phyloP scores from a whole-genome alignment of 225 moss, liverwort and hornwort species.

The Climacium dendroides region DNA sequence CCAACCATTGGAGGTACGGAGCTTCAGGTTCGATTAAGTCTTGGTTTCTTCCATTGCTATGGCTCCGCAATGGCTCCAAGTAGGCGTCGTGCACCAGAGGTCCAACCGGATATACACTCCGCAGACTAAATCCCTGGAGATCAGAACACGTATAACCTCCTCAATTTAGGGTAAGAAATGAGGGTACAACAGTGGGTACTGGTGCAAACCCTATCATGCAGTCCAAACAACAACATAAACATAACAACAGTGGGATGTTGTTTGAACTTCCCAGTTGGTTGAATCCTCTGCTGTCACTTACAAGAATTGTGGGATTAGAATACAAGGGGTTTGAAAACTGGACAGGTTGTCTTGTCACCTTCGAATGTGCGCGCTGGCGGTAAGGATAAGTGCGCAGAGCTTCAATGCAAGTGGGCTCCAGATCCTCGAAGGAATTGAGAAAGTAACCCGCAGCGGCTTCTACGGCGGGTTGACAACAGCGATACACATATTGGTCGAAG shows the following conservation, averaged over 20 bases:
- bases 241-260: neutral
- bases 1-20: neutral
- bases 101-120: conserved; percentile 12
- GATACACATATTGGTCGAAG: neutral
- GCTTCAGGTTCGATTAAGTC: neutral
- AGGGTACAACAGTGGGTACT: neutral
- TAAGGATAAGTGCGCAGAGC: neutral
- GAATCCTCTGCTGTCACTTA: neutral
- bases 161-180: neutral
- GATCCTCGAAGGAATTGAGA: conserved; percentile 10
- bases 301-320: neutral
- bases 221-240: too few relatives aligned
- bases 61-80: neutral
- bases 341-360: neutral
- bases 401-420: conserved; percentile 18
- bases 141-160: neutral
- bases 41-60: neutral
- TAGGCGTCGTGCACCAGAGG: conserved; percentile 10
- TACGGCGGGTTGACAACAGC: neutral
- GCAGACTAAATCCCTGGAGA: neutral
- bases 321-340: neutral
- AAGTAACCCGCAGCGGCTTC: conserved; percentile 3
- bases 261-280: neutral
- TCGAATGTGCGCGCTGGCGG: neutral
- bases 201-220: neutral